Evolutionary conservation across 164 flowering plant species (phyloP).

Genomic region (Cinnamomum micranthum): DNA sequence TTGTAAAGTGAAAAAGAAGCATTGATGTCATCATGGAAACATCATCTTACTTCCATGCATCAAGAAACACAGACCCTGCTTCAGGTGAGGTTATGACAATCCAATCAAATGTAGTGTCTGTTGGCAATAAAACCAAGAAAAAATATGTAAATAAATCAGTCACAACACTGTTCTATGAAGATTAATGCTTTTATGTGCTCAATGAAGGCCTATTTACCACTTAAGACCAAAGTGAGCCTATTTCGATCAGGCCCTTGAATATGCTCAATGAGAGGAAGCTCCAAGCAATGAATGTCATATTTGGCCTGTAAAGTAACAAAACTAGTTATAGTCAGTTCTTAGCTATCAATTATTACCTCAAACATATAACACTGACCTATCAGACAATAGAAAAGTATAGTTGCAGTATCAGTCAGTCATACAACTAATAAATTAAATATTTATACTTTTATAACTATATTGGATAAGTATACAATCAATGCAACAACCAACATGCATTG

Average conservation of each 20-base stretch:
- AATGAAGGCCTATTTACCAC: constrained; percentile 33
- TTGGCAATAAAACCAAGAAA: constrained; percentile 8
- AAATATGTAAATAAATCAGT: background rate
- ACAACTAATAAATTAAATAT: too few relatives aligned
- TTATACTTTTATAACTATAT: too few relatives aligned
- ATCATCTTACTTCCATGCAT: constrained; percentile 84
- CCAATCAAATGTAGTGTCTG: constrained; percentile 80
- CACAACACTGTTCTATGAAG: background rate
- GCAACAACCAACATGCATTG: too few relatives aligned
- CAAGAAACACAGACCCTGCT: constrained; percentile 85
- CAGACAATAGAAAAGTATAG: too few relatives aligned
- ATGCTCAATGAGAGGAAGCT: constrained; percentile 92
- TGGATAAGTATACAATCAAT: too few relatives aligned
- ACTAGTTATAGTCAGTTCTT: too few relatives aligned
- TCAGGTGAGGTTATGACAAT: constrained; percentile 96
- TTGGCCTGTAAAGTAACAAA: constrained; percentile 41
- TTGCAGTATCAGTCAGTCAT: too few relatives aligned
- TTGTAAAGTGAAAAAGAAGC: too few relatives aligned
- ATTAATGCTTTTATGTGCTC: too few relatives aligned
- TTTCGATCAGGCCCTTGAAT: constrained; percentile 69
- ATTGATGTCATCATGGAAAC: too few relatives aligned
- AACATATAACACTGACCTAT: too few relatives aligned
- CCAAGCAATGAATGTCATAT: constrained; percentile 69
- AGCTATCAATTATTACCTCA: too few relatives aligned
- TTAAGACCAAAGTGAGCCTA: constrained; percentile 51